Evolutionary conservation across 2,329 filamentous ascomycete genomes (phyloP).

Genomic region (Pseudopyrenochaeta lycopersici): DNA sequence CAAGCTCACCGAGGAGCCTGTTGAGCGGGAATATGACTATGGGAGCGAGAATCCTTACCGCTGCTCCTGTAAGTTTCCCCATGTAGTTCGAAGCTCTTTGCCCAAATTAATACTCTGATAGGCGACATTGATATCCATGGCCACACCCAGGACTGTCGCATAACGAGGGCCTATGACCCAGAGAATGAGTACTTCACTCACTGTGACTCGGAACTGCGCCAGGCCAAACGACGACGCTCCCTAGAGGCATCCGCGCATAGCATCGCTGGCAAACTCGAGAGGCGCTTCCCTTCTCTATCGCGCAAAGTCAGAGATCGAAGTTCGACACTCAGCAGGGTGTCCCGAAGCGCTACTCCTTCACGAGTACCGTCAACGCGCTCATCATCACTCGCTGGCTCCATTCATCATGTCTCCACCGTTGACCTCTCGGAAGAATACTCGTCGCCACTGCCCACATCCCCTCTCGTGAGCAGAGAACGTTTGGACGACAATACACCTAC

Average conservation of each 20-base stretch:
- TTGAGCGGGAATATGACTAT: constrained; percentile 72
- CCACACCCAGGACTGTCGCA: constrained; percentile 56
- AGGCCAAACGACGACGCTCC: constrained; percentile 65
- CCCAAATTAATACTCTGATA: constrained; percentile 46
- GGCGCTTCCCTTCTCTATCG: constrained; percentile 65
- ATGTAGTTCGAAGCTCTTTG: constrained; percentile 8
- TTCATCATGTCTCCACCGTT: constrained; percentile 53
- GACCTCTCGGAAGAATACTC: constrained; percentile 47
- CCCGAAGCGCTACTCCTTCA: constrained; percentile 59
- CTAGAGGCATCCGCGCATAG: constrained; percentile 69
- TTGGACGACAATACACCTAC: constrained; percentile 40
- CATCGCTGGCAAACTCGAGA: constrained; percentile 72
- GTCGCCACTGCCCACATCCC: constrained; percentile 31
- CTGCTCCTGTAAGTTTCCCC: constrained; percentile 74
- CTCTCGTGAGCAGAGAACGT: constrained; percentile 44
- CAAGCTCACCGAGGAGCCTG: constrained; percentile 84
- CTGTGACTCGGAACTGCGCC: constrained; percentile 66
- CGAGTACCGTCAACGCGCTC: constrained; percentile 75
- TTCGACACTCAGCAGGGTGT: constrained; percentile 41
- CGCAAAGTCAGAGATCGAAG: constrained; percentile 64
- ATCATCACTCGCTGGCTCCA: constrained; percentile 75
- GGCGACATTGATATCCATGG: constrained; percentile 68
- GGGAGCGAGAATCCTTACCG: constrained; percentile 58
- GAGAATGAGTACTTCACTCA: constrained; percentile 67
- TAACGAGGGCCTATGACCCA: constrained; percentile 69